Evolutionary conservation across 140 eudicot species (phyloP).

Genomic region (Ambrosia hybrid): DNA sequence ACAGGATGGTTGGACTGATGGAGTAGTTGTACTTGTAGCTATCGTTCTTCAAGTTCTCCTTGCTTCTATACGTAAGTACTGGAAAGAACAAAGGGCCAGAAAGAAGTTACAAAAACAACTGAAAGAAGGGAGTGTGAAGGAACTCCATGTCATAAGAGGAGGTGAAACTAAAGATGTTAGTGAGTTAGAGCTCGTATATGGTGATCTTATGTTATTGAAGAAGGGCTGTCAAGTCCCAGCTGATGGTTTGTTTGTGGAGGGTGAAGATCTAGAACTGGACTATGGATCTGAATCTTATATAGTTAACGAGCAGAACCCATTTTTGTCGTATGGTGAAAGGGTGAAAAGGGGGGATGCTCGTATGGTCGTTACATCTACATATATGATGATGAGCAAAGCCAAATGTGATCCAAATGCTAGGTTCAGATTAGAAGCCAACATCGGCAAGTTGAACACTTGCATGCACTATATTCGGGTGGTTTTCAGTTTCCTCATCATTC

Average conservation of each 20-base stretch:
- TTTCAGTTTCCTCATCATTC: conserved; percentile 31
- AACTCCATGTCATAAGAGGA: conserved; percentile 27
- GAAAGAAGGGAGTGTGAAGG: background rate
- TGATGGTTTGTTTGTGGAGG: conserved; percentile 45
- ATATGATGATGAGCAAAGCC: conserved; percentile 31
- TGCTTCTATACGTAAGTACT: conserved; percentile 16
- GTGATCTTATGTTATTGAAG: conserved; percentile 41
- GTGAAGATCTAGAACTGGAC: conserved; percentile 38
- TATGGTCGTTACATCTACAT: conserved; percentile 43
- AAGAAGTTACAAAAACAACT: conserved; percentile 24
- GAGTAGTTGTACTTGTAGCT: conserved; percentile 21
- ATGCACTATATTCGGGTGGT: conserved; percentile 28
- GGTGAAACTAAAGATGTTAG: conserved; percentile 10
- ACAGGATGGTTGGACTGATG: conserved; percentile 34
- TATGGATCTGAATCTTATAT: conserved; percentile 15
- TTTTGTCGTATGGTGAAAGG: conserved; percentile 45
- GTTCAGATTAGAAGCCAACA: conserved; percentile 25
- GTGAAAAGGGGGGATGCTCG: conserved; percentile 37
- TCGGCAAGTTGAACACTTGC: conserved; percentile 33
- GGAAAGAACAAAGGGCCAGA: conserved; percentile 5
- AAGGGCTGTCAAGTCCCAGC: conserved; percentile 39
- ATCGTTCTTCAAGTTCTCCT: conserved; percentile 25
- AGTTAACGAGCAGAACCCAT: conserved; percentile 27
- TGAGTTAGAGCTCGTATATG: conserved; percentile 30
- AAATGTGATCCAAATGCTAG: background rate